Conservation (phyloP, 257 asterid genomes). For the Solanum etuberosum region DNA sequence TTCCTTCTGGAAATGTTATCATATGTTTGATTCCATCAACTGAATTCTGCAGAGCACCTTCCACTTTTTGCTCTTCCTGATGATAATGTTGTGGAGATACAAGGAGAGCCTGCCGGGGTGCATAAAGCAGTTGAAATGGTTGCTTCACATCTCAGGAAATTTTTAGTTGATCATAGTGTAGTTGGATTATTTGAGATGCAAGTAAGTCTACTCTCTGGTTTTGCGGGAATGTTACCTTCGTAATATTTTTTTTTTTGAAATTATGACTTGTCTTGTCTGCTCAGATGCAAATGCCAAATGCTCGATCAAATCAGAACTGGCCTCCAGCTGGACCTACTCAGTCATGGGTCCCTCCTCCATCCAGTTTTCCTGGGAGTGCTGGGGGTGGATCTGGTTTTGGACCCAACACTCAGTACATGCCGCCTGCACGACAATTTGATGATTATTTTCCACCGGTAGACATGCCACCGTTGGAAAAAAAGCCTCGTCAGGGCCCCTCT, state of each 20-base stretch:
- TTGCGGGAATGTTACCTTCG: background rate
- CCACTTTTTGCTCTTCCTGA: slow-evolving; percentile 76
- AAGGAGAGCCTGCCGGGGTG: slow-evolving; percentile 66
- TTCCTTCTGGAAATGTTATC: background rate
- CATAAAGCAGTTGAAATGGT: slow-evolving; percentile 76
- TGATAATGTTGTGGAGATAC: slow-evolving; percentile 87
- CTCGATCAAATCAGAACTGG: slow-evolving; percentile 4
- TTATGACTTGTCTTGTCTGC: background rate
- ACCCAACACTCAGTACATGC: slow-evolving; percentile 1
- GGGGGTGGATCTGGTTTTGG: slow-evolving; percentile 12
- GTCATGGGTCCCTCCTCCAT: slow-evolving; percentile 5
- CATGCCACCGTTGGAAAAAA: slow-evolving; percentile 9
- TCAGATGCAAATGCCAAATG: slow-evolving; percentile 12
- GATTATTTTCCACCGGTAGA: background rate
- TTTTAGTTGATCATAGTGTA: slow-evolving; percentile 78
- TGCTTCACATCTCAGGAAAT: slow-evolving; percentile 73
- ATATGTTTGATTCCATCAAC: background rate
- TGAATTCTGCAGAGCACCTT: slow-evolving; percentile 49
- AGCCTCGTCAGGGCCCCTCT: background rate
- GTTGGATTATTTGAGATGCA: slow-evolving; percentile 67
- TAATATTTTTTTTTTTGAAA: background rate
- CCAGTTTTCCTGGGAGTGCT: slow-evolving; percentile 1
- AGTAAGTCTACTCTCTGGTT: slow-evolving; percentile 29
- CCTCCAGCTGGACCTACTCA: slow-evolving; percentile 3
- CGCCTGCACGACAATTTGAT: slow-evolving; percentile 3